Evolutionary conservation across 2,329 filamentous ascomycete species (phyloP).

Genomic region (Botryotinia convoluta): DNA sequence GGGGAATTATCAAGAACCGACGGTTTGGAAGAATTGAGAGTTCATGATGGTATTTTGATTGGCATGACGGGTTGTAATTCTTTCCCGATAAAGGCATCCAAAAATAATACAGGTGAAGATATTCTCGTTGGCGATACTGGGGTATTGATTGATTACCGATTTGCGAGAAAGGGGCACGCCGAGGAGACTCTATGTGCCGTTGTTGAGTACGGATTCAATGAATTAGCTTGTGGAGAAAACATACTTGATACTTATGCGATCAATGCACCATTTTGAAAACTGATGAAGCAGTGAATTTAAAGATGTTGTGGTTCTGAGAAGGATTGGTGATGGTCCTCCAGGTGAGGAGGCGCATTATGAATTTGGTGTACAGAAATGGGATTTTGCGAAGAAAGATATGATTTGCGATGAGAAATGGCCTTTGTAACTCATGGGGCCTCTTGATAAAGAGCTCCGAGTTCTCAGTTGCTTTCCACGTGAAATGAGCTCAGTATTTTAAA

Average conservation of each 20-base stretch:
- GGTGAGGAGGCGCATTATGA: conserved; percentile 12
- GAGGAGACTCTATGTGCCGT: conserved; percentile 29
- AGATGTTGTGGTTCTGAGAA: background rate
- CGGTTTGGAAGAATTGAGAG: background rate
- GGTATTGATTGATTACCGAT: conserved; percentile 29
- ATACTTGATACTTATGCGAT: conserved; percentile 27
- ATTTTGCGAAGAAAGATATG: background rate
- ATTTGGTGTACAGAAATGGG: no score
- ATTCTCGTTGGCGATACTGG: conserved; percentile 25
- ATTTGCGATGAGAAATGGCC: conserved; percentile 24
- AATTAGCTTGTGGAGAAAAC: conserved; percentile 25
- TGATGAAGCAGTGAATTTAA: conserved; percentile 21
- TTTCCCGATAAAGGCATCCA: background rate
- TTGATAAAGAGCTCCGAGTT: background rate
- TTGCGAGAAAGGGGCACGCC: conserved; percentile 29
- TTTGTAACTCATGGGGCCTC: background rate
- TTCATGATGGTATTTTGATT: conserved; percentile 19
- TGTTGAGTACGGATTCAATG: conserved; percentile 29
- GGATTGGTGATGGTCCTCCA: background rate
- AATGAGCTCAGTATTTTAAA: background rate
- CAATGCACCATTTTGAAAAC: conserved; percentile 18
- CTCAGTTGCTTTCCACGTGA: no score
- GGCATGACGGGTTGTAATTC: conserved; percentile 21
- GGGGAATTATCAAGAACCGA: background rate
- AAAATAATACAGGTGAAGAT: background rate